phyloP scores from a whole-genome alignment of 2,329 filamentous ascomycete species.

The Hypoxylon rubiginosum region DNA sequence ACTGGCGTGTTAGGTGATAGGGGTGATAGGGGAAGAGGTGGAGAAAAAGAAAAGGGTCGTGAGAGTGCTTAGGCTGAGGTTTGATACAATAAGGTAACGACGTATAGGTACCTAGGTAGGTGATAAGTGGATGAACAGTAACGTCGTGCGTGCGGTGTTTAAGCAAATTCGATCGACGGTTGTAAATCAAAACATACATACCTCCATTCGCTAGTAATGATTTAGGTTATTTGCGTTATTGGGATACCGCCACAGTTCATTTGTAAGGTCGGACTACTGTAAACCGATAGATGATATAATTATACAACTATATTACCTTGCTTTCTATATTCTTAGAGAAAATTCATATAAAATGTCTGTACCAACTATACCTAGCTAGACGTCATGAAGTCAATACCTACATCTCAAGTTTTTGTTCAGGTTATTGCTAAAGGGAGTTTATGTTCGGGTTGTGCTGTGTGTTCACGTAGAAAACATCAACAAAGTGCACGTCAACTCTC shows the following conservation, averaged over 20 bases:
- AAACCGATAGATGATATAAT: not conserved
- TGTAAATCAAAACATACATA: not conserved
- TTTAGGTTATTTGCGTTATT: not conserved
- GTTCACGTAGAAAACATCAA: too few relatives aligned
- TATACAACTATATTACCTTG: not conserved
- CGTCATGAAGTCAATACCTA: not conserved
- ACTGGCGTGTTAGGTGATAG: not conserved
- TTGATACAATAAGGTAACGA: not conserved
- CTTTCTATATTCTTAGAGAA: not conserved
- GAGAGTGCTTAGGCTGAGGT: not conserved
- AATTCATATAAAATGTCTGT: not conserved
- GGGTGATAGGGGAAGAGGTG: not conserved
- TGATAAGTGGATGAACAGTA: not conserved
- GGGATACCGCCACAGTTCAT: not conserved
- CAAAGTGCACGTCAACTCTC: too few relatives aligned
- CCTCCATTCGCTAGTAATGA: not conserved
- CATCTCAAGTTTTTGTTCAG: not conserved
- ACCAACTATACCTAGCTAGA: not conserved
- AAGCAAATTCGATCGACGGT: not conserved
- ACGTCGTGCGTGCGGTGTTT: not conserved
- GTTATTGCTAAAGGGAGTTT: too few relatives aligned
- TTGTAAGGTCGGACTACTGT: not conserved
- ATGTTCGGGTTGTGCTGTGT: too few relatives aligned
- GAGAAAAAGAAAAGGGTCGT: not conserved
- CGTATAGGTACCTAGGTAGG: not conserved